Percentiles rank a stretch among this genome's conserved stretches.
These are phyloP conservation scores for Jamesozyma hellenica DNA, from an alignment of 805 yeast genomes.

Conservation along the genomic window DNA sequence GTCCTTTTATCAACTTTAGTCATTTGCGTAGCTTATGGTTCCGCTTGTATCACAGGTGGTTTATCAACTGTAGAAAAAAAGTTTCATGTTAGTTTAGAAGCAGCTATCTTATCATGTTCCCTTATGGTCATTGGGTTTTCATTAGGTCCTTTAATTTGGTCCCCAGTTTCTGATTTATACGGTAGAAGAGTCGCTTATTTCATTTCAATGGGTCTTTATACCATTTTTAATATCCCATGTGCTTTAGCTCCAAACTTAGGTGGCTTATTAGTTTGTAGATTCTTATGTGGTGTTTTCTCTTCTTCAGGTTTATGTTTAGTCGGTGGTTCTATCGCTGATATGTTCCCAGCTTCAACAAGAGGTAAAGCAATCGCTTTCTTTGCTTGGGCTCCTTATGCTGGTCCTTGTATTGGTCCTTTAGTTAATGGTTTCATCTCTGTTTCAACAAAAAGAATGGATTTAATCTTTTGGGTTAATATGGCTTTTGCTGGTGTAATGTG, in stretches of 20 bases:
- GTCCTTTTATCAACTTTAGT: slow-evolving; percentile 59
- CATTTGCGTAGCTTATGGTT: slow-evolving; percentile 86
- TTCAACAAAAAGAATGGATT: slow-evolving; percentile 54
- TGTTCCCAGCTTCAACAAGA: slow-evolving; percentile 71
- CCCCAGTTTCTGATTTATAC: slow-evolving; percentile 75
- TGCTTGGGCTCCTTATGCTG: slow-evolving; percentile 87
- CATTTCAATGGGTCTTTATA: slow-evolving; percentile 62
- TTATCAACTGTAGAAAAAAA: slow-evolving; percentile 54
- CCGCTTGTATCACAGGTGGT: slow-evolving; percentile 85
- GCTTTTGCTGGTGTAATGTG: slow-evolving; percentile 84
- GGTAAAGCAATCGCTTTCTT: slow-evolving; percentile 87
- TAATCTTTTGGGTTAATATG: slow-evolving; percentile 85
- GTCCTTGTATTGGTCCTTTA: slow-evolving; percentile 84
- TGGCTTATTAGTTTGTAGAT: slow-evolving; percentile 69
- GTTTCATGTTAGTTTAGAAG: slow-evolving; percentile 65
- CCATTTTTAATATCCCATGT: slow-evolving; percentile 76
- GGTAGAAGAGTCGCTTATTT: slow-evolving; percentile 82
- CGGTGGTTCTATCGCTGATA: slow-evolving; percentile 86
- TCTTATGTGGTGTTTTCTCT: slow-evolving; percentile 78
- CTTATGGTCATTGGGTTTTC: slow-evolving; percentile 84
- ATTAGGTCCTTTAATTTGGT: slow-evolving; percentile 81
- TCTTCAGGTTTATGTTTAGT: slow-evolving; percentile 77
- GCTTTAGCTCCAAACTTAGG: slow-evolving; percentile 78
- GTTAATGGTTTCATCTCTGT: slow-evolving; percentile 79
- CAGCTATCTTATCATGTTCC: slow-evolving; percentile 69